phyloP scores from a whole-genome alignment of 768 basidiomycete genomes.

The Cystofilobasidium bisporidii region DNA sequence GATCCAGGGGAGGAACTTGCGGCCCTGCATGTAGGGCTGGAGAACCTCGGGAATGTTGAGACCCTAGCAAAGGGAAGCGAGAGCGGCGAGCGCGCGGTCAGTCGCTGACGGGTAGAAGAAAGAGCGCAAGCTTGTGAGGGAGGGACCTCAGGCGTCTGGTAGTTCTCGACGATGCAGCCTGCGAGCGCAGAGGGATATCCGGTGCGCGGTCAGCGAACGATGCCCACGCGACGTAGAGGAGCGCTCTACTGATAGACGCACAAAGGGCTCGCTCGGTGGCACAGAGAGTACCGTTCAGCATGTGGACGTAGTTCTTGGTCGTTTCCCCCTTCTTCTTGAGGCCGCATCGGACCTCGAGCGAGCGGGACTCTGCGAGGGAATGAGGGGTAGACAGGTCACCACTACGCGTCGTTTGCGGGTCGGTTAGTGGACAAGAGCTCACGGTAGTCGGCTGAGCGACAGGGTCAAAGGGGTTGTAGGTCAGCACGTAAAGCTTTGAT shows the following conservation, averaged over 20 bases:
- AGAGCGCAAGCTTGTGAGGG: not conserved
- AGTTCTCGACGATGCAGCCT: constrained; percentile 88
- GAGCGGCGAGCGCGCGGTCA: constrained; percentile 1
- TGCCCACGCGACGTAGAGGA: not conserved
- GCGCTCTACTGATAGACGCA: too few species aligned
- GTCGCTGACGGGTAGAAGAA: not conserved
- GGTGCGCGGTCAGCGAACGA: not conserved
- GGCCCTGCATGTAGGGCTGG: constrained; percentile 90
- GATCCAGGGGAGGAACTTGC: constrained; percentile 70
- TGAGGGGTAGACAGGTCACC: not conserved
- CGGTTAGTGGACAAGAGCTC: too few species aligned
- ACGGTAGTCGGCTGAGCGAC: constrained; percentile 70
- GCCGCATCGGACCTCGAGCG: constrained; percentile 87
- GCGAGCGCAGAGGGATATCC: not conserved
- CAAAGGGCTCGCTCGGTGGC: constrained; percentile 94
- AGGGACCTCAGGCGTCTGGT: constrained; percentile 85
- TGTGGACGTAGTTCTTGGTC: constrained; percentile 91
- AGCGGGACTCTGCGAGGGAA: constrained; percentile 61
- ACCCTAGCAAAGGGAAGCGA: constrained; percentile 51
- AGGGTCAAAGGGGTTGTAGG: not conserved
- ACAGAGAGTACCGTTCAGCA: constrained; percentile 96
- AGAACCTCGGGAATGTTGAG: constrained; percentile 80
- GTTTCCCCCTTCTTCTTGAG: constrained; percentile 82
- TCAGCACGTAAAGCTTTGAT: not conserved
- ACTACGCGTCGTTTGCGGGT: too few species aligned